phyloP scores from a whole-genome alignment of 2,329 filamentous ascomycete genomes.

The Monosporascus sp. region DNA sequence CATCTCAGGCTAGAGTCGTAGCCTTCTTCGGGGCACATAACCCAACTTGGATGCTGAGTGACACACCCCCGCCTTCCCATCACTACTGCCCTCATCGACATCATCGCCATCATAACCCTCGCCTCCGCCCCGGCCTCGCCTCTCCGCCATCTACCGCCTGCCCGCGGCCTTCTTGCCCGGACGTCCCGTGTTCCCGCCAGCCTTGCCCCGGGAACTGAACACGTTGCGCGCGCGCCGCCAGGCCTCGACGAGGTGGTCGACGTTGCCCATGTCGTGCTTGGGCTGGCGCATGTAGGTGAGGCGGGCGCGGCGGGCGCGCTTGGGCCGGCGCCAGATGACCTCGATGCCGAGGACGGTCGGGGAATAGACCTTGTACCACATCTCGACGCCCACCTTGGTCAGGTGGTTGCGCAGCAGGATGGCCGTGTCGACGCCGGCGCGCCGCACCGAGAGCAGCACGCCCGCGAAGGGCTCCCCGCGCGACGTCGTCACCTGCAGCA shows the following conservation, averaged over 20 bases:
- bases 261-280: constrained; percentile 80
- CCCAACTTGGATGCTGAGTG: not conserved
- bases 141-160: constrained; percentile 3
- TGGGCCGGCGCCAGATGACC: constrained; percentile 79
- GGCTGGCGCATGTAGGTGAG: constrained; percentile 88
- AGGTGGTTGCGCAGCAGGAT: constrained; percentile 83
- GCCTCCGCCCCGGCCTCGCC: not conserved
- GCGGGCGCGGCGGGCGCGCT: constrained; percentile 79
- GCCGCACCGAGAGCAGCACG: constrained; percentile 79
- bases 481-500: constrained; percentile 82
- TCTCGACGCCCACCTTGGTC: constrained; percentile 84
- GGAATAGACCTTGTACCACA: constrained; percentile 95
- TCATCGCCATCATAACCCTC: no score
- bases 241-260: constrained; percentile 70
- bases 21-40: not conserved
- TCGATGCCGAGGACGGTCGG: constrained; percentile 88
- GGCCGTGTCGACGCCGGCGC: constrained; percentile 82
- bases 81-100: not conserved
- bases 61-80: not conserved
- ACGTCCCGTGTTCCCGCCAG: constrained; percentile 1
- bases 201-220: constrained; percentile 26
- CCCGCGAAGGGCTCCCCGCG: constrained; percentile 82
- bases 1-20: not conserved
- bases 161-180: not conserved
- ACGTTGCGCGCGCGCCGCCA: constrained; percentile 42